Evolutionary conservation across 805 yeast genomes (phyloP), one percentile per base, ranked within the genome.

Genomic region (Tetrapisispora nanseiensis): DNA sequence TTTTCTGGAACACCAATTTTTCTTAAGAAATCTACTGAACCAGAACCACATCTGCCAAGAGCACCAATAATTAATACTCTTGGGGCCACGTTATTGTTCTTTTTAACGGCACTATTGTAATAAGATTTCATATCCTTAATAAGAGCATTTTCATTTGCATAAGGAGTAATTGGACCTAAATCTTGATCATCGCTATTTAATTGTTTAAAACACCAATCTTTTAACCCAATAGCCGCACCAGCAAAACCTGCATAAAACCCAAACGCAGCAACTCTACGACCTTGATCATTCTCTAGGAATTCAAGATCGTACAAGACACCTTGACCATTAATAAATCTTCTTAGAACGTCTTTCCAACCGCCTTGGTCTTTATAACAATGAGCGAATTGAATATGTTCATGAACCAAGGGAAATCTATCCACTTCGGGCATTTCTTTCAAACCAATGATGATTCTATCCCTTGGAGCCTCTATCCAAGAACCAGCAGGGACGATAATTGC

Each of bases 171-270:
- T 41, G 86, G 86, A 31, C 85, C 84, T 52, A 92, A 71, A 50
- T 86, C 78, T 61, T 79, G 76, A 42, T 68, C 57, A 56, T 79
- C 86, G 8, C 73, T 46, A 62, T 84, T 81, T 30, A 78, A 66
- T 64, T 85, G 90, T 66, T 90, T 90, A 69, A 83, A 82, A 39
- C 95, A 83, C 96, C 97, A 92, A 65, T 87, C 95, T 63, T 77
- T 77, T 40, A 90, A 72, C 56, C 98, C 98, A 43, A 92, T 68
- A 27, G 98, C 99, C 28, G 99, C 98, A 57, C 99, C 99, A 6
- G 97, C 98, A 63, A 92, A 92, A n/a, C 99, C 99, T 35, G 99
- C 98, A 64, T 90, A 90, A 72, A 77, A 92, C n/a, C 99, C 99
- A 62, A 92, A 92, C 8, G 98, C 98, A 35, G 99, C 99, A 23